phyloP scores from a whole-genome alignment of 768 basidiomycete species.

The Brasilioporus rufonigricans region DNA sequence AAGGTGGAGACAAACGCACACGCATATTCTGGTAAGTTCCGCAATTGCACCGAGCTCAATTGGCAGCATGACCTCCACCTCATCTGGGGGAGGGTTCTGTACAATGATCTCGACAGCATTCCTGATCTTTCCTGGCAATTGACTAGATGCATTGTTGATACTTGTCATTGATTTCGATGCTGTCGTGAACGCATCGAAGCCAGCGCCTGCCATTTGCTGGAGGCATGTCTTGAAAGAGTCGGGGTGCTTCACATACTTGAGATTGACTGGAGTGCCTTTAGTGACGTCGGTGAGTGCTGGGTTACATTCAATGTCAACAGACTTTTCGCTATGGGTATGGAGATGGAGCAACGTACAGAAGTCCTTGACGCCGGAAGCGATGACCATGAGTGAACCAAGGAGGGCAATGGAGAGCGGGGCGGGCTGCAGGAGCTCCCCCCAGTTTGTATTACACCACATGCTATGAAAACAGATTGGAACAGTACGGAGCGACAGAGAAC shows the following conservation, averaged over 20 bases:
- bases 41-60: slow-evolving; percentile 17
- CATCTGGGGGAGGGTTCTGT: slow-evolving; percentile 5
- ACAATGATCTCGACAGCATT: slow-evolving; percentile 13
- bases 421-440: slow-evolving; percentile 20
- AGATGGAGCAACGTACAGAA: slow-evolving; percentile 7
- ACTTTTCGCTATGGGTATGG: too few relatives aligned
- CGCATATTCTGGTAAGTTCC: slow-evolving; percentile 17
- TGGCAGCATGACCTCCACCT: slow-evolving; percentile 16
- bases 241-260: slow-evolving; percentile 16
- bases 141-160: slow-evolving; percentile 19
- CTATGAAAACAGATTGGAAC: not conserved
- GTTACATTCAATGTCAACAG: too few relatives aligned
- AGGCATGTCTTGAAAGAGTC: slow-evolving; percentile 22
- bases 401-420: slow-evolving; percentile 19
- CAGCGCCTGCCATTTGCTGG: slow-evolving; percentile 22
- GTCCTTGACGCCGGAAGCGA: slow-evolving; percentile 14
- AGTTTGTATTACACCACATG: slow-evolving; percentile 22
- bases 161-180: slow-evolving; percentile 20
- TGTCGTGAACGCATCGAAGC: slow-evolving; percentile 19
- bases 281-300: too few relatives aligned
- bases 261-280: too few relatives aligned
- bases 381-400: slow-evolving; percentile 18
- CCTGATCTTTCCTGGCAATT: slow-evolving; percentile 17
- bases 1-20: not conserved
- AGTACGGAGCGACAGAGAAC: not conserved